Evolutionary conservation across 78 protist genomes (phyloP), one percentile per base, ranked within the genome.

Genomic region (Dictyostelium firmibasis): DNA sequence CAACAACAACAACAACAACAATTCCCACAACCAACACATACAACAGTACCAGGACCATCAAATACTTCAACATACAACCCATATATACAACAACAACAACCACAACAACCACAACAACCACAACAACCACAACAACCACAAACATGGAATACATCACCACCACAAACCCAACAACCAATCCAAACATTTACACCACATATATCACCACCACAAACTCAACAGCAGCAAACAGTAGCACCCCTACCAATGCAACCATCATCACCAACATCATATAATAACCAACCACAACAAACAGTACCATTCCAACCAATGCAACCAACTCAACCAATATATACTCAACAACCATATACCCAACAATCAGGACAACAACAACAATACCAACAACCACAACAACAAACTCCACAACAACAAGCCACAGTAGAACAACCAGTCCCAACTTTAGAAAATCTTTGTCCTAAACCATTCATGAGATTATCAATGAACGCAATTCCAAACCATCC

Each of bases 371-470:
- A 23, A n/a, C 81, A 70, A 13, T 82, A 29, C 33, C 64, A 82
- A 50, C 81, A 64, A 64, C 72, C 81, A 76, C 57, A 35, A 86
- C 78, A 36, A 44, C 60, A 36, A 78, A 53, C 38, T 13, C 81
- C 77, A 14, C 83, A 86, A 76, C 83, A 44, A 70, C 75, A 50
- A 50, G 44, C 33, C 0, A 29, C 33, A 77, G 64, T 41, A 0
- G 64, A 41, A 41, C 35, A 35, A 41, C 86, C 86, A 57, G 50
- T 69, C 10, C 94, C 94, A 81, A 89, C 86, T 43, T 35, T 36
- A 69, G 94, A 89, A 23, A 89, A 89, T 23, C 81, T 89, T n/a
- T 89, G 94, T 89, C 94, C 94, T 7, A 89, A 89, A 50, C 43
- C 76, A 44, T 89, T 47, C 74, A 44, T 89, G 82, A 89, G 94